A percentile compares a stretch with the other conserved stretches of the same genome.
Conservation (phyloP, 192 early-diverging fungal species). For the Linnemannia zychae region DNA sequence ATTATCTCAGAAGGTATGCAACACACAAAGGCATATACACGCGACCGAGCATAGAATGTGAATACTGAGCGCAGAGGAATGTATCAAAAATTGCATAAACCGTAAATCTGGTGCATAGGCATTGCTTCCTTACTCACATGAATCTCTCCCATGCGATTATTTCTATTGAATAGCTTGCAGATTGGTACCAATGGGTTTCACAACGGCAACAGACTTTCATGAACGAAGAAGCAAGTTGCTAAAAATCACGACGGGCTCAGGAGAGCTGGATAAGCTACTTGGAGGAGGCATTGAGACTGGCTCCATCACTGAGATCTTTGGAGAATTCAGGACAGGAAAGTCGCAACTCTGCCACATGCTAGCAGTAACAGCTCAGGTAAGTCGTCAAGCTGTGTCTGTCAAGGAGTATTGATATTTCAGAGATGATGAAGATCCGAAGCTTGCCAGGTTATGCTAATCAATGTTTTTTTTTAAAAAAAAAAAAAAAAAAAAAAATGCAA, state of each 20-base stretch:
- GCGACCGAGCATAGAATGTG: not conserved
- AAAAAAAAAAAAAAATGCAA: no score
- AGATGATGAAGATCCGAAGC: no score
- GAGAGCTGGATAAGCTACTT: constrained; percentile 91
- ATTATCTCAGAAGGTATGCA: constrained; percentile 84
- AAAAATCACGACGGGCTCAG: constrained; percentile 90
- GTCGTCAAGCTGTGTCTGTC: not conserved
- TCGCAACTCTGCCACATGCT: constrained; percentile 96
- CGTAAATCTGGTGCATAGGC: not conserved
- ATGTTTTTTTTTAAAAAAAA: no score
- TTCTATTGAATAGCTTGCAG: constrained; percentile 75
- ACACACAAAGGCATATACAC: not conserved
- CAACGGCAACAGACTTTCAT: constrained; percentile 94
- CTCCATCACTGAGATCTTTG: constrained; percentile 97
- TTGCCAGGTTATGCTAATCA: no score
- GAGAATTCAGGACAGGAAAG: constrained; percentile 98
- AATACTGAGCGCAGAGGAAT: not conserved
- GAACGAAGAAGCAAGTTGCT: constrained; percentile 84
- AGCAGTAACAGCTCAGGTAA: constrained; percentile 94
- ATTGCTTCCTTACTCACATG: not conserved
- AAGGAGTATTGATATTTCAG: no score
- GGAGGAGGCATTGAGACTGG: constrained; percentile 98
- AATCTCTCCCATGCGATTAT: not conserved
- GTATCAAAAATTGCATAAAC: not conserved
- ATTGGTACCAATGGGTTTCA: constrained; percentile 95